These are phyloP conservation scores for Polychaeton citri DNA, from an alignment of 2,329 filamentous ascomycete genomes.

Conservation along the genomic window DNA sequence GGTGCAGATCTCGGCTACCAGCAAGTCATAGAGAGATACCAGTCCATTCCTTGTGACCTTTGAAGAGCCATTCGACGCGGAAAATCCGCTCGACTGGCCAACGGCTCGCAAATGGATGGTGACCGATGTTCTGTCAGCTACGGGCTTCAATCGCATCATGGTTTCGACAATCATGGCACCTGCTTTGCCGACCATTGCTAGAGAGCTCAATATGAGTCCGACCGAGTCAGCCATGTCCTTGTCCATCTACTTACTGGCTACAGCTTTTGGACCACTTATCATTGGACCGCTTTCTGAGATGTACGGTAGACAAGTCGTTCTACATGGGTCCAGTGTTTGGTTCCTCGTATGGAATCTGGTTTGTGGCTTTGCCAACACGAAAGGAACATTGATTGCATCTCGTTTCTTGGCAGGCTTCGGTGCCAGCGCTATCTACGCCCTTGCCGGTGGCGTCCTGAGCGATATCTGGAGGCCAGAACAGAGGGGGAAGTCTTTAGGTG, in stretches of 20 bases:
- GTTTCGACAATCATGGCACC: conserved; percentile 42
- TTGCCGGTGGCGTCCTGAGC: conserved; percentile 8
- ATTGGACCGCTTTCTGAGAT: conserved; percentile 27
- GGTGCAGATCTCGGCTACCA: too few species aligned
- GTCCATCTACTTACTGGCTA: conserved; percentile 9
- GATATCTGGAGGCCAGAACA: conserved; percentile 10
- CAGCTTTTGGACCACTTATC: conserved; percentile 8
- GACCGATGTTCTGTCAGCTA: conserved; percentile 36
- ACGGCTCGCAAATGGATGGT: conserved; percentile 34
- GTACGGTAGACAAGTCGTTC: conserved; percentile 29
- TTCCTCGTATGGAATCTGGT: conserved; percentile 40
- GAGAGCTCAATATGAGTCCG: conserved; percentile 7
- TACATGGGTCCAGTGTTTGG: conserved; percentile 34
- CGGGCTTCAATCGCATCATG: conserved; percentile 39
- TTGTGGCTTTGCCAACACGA: conserved; percentile 30
- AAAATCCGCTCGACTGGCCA: conserved; percentile 30
- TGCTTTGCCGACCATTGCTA: conserved; percentile 6
- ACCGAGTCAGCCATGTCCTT: conserved; percentile 8
- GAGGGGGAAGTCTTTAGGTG: conserved; percentile 6
- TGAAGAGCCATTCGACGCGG: conserved; percentile 14
- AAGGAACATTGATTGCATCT: conserved; percentile 30
- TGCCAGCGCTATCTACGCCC: conserved; percentile 25
- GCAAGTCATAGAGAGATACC: too few species aligned
- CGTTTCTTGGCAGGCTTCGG: conserved; percentile 38
- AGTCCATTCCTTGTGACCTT: conserved; percentile 8